Evolutionary conservation across 2,329 filamentous ascomycete species (phyloP), one percentile per base, ranked within the genome.

Genomic region (Fusarium praegraminearum): DNA sequence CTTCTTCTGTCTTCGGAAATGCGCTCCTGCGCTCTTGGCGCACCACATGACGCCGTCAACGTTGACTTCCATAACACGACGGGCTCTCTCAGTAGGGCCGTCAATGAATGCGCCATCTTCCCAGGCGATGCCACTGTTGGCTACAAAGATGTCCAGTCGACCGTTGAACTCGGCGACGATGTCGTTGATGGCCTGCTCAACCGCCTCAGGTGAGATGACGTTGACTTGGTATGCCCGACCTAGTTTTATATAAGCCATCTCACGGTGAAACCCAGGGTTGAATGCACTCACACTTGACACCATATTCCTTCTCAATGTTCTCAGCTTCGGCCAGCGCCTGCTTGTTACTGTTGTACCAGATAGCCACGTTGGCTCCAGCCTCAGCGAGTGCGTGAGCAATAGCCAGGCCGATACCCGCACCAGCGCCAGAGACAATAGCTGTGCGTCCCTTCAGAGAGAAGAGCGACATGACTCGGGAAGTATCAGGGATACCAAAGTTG

Each of bases 21-120:
- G 88, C 51, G 84, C 81, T 10, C 89, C 92, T 0, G 91, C 91
- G 0, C 88, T 89, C 73, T 86, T 87, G 38, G 91, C 92, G 76
- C 89, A 93, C 85, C 92, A 95, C 80, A 91, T 93, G 40, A 91
- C 91, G 52, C 91, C 90, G 77, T 93, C 91, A 16, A 95, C 80
- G 78, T 96, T 92, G 51, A 91, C 90, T 47, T 84, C 81, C 70
- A 93, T 84, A 40, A 95, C 90, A 65, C 89, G 86, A 51, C 85
- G 84, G 80, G 92, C 92, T 73, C 88, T 86, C 20, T 88, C 85
- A 20, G 90, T 76, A 7, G 87, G 81, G 26, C 89, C 90, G 65
- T 92, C 89, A 36, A 93, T 83, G 76, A 91, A 88, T 11, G 89
- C 77, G 0, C 90, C 90, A 62, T 92, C 84, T 3, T 86, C 89